These are phyloP conservation scores for Globisporangium orthogonon DNA, from an alignment of 352 stramenopile genomes.

Conservation along the genomic window DNA sequence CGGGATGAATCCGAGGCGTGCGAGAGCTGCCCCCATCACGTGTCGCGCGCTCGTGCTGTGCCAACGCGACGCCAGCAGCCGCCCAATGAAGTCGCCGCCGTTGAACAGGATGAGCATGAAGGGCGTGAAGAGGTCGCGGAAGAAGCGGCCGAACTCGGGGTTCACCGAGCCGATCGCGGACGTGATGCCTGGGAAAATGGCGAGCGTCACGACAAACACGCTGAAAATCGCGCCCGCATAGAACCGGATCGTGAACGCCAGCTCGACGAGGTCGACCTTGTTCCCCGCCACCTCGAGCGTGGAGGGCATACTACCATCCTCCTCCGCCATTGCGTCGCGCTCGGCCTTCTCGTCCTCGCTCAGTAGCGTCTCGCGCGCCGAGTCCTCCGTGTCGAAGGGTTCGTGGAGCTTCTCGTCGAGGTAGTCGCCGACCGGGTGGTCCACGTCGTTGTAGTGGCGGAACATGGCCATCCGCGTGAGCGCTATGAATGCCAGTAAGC, in stretches of 20 bases:
- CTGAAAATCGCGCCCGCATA: constrained; percentile 59
- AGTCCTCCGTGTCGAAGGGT: constrained; percentile 11
- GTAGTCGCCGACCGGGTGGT: constrained; percentile 24
- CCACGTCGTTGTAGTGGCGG: constrained; percentile 51
- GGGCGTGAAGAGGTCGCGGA: constrained; percentile 64
- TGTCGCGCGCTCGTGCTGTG: constrained; percentile 26
- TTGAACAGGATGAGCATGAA: constrained; percentile 81
- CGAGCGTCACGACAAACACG: constrained; percentile 72
- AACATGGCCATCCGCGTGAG: constrained; percentile 66
- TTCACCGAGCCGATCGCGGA: constrained; percentile 62
- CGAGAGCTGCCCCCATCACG: constrained; percentile 32
- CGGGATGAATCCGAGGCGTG: constrained; percentile 51
- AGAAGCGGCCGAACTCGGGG: constrained; percentile 34
- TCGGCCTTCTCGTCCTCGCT: constrained; percentile 13
- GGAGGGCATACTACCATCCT: background rate
- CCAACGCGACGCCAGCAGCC: constrained; percentile 33
- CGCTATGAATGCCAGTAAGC: constrained; percentile 39
- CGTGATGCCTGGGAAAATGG: constrained; percentile 69
- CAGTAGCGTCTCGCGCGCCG: constrained; percentile 33
- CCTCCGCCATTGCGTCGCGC: constrained; percentile 5
- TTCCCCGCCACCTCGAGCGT: background rate
- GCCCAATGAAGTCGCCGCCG: constrained; percentile 58
- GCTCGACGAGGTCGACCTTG: constrained; percentile 43
- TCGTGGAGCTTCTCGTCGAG: constrained; percentile 10
- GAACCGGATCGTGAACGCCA: constrained; percentile 55